A percentile compares a stretch with the other conserved stretches of the same genome.
Evolutionary conservation across 1,284 basidiomycete genomes (phyloP).

Genomic region (Rhizoctonia solani): DNA sequence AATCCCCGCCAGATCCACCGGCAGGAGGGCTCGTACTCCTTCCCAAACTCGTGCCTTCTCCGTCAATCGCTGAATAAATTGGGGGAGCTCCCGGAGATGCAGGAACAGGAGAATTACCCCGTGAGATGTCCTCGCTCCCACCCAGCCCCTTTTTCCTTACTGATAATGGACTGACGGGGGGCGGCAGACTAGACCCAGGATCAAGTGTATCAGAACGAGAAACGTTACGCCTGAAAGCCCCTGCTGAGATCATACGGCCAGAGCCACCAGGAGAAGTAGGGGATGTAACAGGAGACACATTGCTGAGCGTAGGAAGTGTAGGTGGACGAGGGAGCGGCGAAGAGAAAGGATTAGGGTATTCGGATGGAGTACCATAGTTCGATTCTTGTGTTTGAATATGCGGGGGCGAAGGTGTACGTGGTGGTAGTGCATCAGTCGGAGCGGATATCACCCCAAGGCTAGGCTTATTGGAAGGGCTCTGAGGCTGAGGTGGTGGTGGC

Average conservation of each 20-base stretch:
- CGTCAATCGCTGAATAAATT: conserved; percentile 4
- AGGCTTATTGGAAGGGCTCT: neutral
- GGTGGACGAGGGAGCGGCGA: conserved; percentile 35
- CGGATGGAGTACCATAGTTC: conserved; percentile 37
- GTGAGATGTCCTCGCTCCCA: neutral
- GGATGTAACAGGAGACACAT: too few species aligned
- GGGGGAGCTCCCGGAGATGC: conserved; percentile 22
- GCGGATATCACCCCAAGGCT: neutral
- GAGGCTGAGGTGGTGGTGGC: too few species aligned
- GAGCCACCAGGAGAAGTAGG: too few species aligned
- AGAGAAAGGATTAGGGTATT: conserved; percentile 36
- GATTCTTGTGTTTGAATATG: conserved; percentile 19
- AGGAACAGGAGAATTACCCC: neutral
- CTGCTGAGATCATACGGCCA: conserved; percentile 74
- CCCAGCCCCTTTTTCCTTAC: conserved; percentile 49
- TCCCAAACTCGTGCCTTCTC: neutral
- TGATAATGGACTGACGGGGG: conserved; percentile 50
- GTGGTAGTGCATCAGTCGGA: neutral
- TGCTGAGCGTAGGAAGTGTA: conserved; percentile 39
- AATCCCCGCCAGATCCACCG: neutral
- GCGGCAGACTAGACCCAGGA: conserved; percentile 41
- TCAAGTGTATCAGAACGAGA: conserved; percentile 53
- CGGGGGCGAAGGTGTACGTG: neutral
- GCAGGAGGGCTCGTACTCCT: neutral
- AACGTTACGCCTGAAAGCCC: conserved; percentile 59